Evolutionary conservation across 139 green algal genomes (phyloP).

Genomic region (Tetraselmis striata): DNA sequence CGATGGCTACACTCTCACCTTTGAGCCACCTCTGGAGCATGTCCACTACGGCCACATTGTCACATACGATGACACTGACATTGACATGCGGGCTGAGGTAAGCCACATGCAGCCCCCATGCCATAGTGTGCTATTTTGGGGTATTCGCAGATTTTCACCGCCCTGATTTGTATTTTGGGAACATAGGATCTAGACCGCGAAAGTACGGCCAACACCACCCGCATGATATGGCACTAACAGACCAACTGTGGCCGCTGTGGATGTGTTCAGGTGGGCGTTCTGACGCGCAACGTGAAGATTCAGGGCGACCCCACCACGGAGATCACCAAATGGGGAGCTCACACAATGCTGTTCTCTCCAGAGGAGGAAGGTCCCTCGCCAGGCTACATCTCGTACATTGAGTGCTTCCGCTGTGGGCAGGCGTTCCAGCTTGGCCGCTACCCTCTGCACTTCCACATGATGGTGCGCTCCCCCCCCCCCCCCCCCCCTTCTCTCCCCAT

Average conservation of each 20-base stretch:
- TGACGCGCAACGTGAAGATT: conserved; percentile 33
- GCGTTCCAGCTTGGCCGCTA: conserved; percentile 46
- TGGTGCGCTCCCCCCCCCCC: no score
- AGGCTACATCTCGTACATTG: conserved; percentile 25
- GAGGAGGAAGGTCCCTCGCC: conserved; percentile 3
- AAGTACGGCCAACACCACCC: no score
- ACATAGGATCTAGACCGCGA: no score
- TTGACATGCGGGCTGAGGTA: conserved; percentile 34
- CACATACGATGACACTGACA: neutral
- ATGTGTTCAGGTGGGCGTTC: neutral
- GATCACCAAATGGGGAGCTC: conserved; percentile 33
- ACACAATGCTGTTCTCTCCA: conserved; percentile 30
- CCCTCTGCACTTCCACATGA: conserved; percentile 70
- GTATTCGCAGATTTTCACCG: neutral
- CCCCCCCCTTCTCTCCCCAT: no score
- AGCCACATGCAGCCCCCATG: no score
- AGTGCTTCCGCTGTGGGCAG: conserved; percentile 20
- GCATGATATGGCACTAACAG: no score
- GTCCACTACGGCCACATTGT: conserved; percentile 41
- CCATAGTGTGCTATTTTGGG: neutral
- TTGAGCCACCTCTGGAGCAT: conserved; percentile 25
- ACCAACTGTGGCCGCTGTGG: no score
- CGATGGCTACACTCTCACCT: conserved; percentile 10
- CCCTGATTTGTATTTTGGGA: neutral
- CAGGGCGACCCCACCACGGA: conserved; percentile 33